Evolutionary conservation across 805 yeast genomes (phyloP).

Genomic region (Clavispora santaluciae): DNA sequence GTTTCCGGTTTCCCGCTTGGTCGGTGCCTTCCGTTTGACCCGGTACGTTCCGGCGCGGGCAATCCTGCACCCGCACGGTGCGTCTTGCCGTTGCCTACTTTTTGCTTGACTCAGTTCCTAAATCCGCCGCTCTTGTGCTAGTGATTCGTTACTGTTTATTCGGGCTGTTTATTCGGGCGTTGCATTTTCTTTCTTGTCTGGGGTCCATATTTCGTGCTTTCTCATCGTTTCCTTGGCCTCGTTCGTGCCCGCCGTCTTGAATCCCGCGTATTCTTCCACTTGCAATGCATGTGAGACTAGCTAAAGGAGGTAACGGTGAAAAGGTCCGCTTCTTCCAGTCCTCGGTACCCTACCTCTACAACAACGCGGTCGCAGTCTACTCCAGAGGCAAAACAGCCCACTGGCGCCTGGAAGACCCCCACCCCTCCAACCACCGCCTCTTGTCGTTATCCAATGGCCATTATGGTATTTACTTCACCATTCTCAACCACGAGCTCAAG

Average conservation of each 20-base stretch:
- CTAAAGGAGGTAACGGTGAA: slow-evolving; percentile 5
- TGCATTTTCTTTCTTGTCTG: too few relatives aligned
- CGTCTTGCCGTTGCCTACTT: not conserved
- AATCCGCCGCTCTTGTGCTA: not conserved
- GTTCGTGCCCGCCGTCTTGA: not conserved
- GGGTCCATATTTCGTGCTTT: too few relatives aligned
- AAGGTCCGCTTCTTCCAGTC: slow-evolving; percentile 23
- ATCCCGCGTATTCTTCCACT: too few relatives aligned
- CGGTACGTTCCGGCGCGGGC: not conserved
- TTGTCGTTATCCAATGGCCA: slow-evolving; percentile 36
- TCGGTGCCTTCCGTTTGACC: too few relatives aligned
- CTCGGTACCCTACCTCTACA: slow-evolving; percentile 20
- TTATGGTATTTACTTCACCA: slow-evolving; percentile 38
- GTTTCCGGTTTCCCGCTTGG: too few relatives aligned
- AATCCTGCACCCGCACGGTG: not conserved
- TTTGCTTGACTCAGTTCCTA: not conserved
- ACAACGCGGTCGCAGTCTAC: slow-evolving; percentile 7
- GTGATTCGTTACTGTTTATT: too few relatives aligned
- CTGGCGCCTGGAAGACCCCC: slow-evolving; percentile 23
- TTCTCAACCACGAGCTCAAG: slow-evolving; percentile 32
- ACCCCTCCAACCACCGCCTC: slow-evolving; percentile 19
- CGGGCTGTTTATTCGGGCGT: too few relatives aligned
- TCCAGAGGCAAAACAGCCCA: slow-evolving; percentile 7
- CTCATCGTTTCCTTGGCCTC: not conserved
- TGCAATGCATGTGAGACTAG: not conserved